Base-by-base conservation (phyloP, 2,329 filamentous ascomycete species). In the Decorospora gaudefroyi region DNA sequence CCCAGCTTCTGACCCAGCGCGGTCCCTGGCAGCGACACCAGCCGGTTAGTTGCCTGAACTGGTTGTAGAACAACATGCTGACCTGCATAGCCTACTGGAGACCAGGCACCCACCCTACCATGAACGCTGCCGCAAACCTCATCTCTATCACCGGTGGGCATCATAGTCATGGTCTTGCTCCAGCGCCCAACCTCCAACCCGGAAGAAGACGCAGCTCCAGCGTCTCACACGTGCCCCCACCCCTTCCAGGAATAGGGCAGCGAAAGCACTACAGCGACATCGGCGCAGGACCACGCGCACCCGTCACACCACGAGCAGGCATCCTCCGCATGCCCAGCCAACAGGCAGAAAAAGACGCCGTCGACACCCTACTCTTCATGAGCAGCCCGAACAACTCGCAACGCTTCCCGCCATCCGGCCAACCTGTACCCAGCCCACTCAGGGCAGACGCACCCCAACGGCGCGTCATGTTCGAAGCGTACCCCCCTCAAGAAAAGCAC, bases 311-410 rank as follows among this genome's bases (percentile, higher is more conserved):
- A 68, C 36, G 67, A 70, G 52, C 64, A 40, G 76, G 80, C 6
- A 80, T 84, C 11, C 72, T 87, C 4, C 83, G 84, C 49, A 87
- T 86, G 19, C 84, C 85, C 1, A 85, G 84, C 42, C 85, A 88
- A 51, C 81, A 87, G 49, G 76, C 75, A 37, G 88, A 93, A 63
- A 87, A 90, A 61, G 88, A 92, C 59, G 88, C 88, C 4, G 83
- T 92, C 32, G 88, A 91, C 63, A 86, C 87, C 0, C 72, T 93
- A 16, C 75, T 92, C 17, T 90, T 91, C 62, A 87, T 93, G 83
- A 90, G 87, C 61, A 88, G 85, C 51, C 87, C 87, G 0, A 85
- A 85, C 11, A 87, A 88, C 67, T 86, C 85, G 1, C 51, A 60
- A 29, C 56, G 62, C 16, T 49, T 65, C 5, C 51, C 67, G 19